These are phyloP conservation scores for Cinnamomum chago DNA, from an alignment of 164 flowering plant genomes.

Conservation along the genomic window DNA sequence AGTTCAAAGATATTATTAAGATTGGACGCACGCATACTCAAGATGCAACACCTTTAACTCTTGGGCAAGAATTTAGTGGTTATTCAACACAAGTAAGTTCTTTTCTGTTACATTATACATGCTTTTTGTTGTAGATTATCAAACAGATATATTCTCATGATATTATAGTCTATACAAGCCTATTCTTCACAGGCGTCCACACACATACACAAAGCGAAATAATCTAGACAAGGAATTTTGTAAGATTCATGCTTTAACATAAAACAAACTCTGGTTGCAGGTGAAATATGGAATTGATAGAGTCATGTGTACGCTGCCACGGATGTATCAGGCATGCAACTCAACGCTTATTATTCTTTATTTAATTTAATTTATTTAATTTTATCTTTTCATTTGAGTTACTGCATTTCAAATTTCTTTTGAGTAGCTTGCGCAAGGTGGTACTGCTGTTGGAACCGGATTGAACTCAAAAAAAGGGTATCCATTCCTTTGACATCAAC, in stretches of 20 bases:
- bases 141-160: not conserved
- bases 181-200: not conserved
- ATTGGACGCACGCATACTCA: constrained; percentile 99
- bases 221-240: not conserved
- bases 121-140: not conserved
- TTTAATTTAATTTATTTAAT: no score
- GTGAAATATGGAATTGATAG: constrained; percentile 91
- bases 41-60: constrained; percentile 98
- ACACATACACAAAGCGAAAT: not conserved
- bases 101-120: not conserved
- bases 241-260: not conserved
- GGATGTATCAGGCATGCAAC: constrained; percentile 76
- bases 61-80: constrained; percentile 99
- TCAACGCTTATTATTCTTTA: not conserved
- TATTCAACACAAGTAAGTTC: constrained; percentile 79
- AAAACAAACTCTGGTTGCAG: constrained; percentile 31
- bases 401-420: constrained; percentile 19
- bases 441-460: constrained; percentile 99
- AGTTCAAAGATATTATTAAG: constrained; percentile 89
- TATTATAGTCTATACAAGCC: not conserved
- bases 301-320: constrained; percentile 70
- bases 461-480: constrained; percentile 97
- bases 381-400: not conserved
- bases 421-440: constrained; percentile 97
- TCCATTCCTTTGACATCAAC: not conserved